phyloP scores from a whole-genome alignment of 2,329 filamentous ascomycete genomes.

The Hymenoscyphus salicellus region DNA sequence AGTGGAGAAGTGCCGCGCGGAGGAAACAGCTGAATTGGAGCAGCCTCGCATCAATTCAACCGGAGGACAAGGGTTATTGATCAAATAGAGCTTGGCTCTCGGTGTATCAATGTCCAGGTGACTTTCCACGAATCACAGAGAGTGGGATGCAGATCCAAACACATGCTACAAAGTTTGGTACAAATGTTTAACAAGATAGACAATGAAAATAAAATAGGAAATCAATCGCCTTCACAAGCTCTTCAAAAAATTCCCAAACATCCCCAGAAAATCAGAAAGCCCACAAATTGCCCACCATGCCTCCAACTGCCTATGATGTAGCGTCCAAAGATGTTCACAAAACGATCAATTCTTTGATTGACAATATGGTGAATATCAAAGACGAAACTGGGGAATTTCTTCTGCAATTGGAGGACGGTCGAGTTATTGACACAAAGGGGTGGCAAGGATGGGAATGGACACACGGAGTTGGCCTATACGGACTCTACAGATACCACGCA shows the following conservation, averaged over 20 bases:
- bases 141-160: slow-evolving; percentile 9
- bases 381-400: slow-evolving; percentile 74
- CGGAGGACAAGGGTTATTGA: background rate
- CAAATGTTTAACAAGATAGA: background rate
- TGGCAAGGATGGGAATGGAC: slow-evolving; percentile 86
- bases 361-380: slow-evolving; percentile 66
- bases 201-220: background rate
- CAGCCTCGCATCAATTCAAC: background rate
- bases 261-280: background rate
- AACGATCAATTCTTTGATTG: slow-evolving; percentile 13
- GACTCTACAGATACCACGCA: slow-evolving; percentile 78
- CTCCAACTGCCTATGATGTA: slow-evolving; percentile 8
- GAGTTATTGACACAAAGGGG: slow-evolving; percentile 69
- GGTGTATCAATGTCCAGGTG: background rate
- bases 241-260: background rate
- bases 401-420: slow-evolving; percentile 66
- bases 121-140: slow-evolving; percentile 11
- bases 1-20: background rate
- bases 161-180: slow-evolving; percentile 2
- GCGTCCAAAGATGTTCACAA: slow-evolving; percentile 12
- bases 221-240: background rate
- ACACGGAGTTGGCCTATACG: slow-evolving; percentile 75
- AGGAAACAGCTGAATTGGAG: background rate
- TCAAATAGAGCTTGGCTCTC: background rate
- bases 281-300: slow-evolving; percentile 11